A percentile compares a stretch with the other conserved stretches of the same genome.
Evolutionary conservation across 2,329 filamentous ascomycete species (phyloP).

Genomic region (Massarina eburnea): DNA sequence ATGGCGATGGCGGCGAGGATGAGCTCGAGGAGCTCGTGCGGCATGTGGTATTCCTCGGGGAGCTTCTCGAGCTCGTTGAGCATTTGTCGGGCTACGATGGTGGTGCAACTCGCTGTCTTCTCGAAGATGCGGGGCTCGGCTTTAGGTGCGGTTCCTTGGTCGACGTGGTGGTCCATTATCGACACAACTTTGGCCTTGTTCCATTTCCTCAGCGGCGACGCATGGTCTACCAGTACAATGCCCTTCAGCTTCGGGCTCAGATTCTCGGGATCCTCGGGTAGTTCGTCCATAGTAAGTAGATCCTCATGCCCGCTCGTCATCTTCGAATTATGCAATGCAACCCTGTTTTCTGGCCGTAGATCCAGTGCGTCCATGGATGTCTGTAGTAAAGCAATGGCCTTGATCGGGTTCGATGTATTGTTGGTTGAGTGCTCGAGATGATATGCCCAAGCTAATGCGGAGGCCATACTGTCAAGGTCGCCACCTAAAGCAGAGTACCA

Average conservation of each 20-base stretch:
- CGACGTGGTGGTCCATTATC: constrained; percentile 52
- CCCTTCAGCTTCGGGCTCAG: constrained; percentile 46
- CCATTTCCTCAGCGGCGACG: constrained; percentile 48
- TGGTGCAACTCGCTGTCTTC: constrained; percentile 49
- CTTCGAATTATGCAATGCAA: constrained; percentile 48
- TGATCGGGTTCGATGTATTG: constrained; percentile 47
- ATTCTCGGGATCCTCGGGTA: constrained; percentile 51
- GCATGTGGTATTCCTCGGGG: constrained; percentile 50
- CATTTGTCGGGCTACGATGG: constrained; percentile 51
- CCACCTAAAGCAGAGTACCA: too few relatives aligned
- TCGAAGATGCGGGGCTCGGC: constrained; percentile 50
- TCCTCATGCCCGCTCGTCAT: constrained; percentile 52
- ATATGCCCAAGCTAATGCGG: constrained; percentile 52
- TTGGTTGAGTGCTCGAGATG: constrained; percentile 49
- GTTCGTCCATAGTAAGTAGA: constrained; percentile 50
- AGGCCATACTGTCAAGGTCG: constrained; percentile 49
- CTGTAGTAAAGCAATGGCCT: constrained; percentile 51
- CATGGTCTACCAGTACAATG: constrained; percentile 52
- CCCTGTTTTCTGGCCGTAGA: constrained; percentile 51
- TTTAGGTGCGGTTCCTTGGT: constrained; percentile 45
- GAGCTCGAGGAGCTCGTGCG: constrained; percentile 53
- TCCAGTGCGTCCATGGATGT: constrained; percentile 51
- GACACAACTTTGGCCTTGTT: constrained; percentile 46
- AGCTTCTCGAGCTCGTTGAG: constrained; percentile 49
- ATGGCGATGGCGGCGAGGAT: constrained; percentile 52